Base-by-base conservation (phyloP, 2,329 filamentous ascomycete genomes). In the Cryphonectria nitschkei region DNA sequence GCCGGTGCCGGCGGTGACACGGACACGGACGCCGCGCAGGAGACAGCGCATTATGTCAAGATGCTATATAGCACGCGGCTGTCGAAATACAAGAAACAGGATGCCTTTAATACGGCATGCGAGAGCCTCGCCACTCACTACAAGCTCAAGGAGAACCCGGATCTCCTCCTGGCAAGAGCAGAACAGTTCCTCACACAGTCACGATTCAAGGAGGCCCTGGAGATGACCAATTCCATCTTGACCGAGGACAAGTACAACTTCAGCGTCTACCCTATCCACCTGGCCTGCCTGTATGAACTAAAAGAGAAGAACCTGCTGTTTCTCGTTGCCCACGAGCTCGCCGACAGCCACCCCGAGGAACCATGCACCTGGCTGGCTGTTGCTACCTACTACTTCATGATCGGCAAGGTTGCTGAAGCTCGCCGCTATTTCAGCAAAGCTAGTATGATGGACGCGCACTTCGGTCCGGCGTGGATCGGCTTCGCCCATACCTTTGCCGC, bases 401-500 rank as follows among this genome's bases (percentile, higher is more conserved):
- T 95, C 68, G 89, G 90, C 75, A 95, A 94, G 77, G 94, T 99
- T 70, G 92, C 96, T 3, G 96, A 99, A 81, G 95, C 97, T 13
- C 90, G 96, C 14, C 90, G 95, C 54, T 99, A 96, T 84, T 99
- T 99, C 81, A 97, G 93, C 77, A 99, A 99, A 82, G 93, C 97
- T 5, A 97, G 93, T 74, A 92, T 98, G 85, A 95, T 99, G 91
- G 95, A 99, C 78, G 93, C 95, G 8, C 95, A 98, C 82, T 99
- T 97, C 76, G 95, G 95, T 0, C 93, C 96, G 0, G 96, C 96
- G 3, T 99, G 96, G 96, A 98, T 99, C 74, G 96, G 97, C 1
- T 99, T 99, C 78, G 96, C 96, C 0, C 97, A 99, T 80, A 99
- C 96, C 0, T 99, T 99, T 79, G 96, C 96, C 1, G 95, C 94